Evolutionary conservation across 129 eudicot species (phyloP), one percentile per base, ranked within the genome.

Genomic region (Flaveria ramosissima): DNA sequence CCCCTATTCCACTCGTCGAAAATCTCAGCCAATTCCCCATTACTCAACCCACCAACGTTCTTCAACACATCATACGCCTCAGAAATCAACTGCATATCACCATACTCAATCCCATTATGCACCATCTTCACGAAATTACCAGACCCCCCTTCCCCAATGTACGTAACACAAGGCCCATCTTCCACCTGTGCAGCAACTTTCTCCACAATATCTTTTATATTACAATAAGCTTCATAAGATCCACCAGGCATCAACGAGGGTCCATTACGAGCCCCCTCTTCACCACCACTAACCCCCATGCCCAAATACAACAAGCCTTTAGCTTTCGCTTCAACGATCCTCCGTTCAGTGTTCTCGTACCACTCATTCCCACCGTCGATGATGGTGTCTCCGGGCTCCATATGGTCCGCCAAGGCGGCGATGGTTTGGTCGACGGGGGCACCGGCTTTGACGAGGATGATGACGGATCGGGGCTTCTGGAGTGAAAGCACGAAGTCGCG

Each of bases 271-370:
- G 98, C 98, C 0, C 98, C 98, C 30, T 90, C 97, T 68, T 93
- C 98, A 0, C 98, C 98, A 1, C 98, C 98, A 1, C 97, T 90
- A 9, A 93, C 98, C 0, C 98, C 98, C 98, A 94, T 94, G 1
- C 98, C 98, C 2, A 94, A 69, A 62, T 91, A 94, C 7, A 91
- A 77, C 70, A 94, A 45, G 1, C 97, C 97, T 9, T 73, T 84
- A 0, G 26, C 11, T 0, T 70, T 17, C 0, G 92, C 93, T 1
- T 94, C 96, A 2, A 15, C 19, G 13, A 91, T 87, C 0, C 98
- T 75, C 0, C 98, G 78, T 74, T 91, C 97, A 3, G 98, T 94
- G 56, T 94, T 91, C 53, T 94, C 93, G 30, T 91, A 94, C 97
- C 97, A 94, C 86, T 91, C 97, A 64, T 94, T 94, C 0, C 98